Conservation (phyloP, 129 eudicot species). For the Lactuca saligna region DNA sequence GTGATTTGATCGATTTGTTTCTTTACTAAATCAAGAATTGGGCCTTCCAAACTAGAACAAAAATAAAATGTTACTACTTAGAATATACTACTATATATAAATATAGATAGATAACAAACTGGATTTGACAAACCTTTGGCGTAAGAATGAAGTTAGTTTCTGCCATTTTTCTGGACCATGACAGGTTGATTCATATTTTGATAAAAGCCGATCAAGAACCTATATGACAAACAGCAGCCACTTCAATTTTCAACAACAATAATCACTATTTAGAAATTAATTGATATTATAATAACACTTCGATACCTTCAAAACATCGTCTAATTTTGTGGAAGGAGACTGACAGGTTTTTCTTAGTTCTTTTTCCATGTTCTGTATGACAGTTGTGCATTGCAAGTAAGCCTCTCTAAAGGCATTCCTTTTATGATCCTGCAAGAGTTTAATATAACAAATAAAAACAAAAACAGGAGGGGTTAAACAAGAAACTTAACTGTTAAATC, state of each 20-base stretch:
- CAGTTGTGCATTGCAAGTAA: slow-evolving; percentile 69
- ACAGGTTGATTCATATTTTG: slow-evolving; percentile 77
- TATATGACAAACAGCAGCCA: slow-evolving; percentile 23
- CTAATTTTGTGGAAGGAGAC: slow-evolving; percentile 69
- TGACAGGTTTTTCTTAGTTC: slow-evolving; percentile 73
- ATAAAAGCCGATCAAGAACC: slow-evolving; percentile 80
- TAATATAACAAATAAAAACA: slow-evolving; percentile 3
- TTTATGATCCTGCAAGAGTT: slow-evolving; percentile 78
- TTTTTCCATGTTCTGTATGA: slow-evolving; percentile 84
- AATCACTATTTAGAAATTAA: background rate
- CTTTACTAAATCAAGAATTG: slow-evolving; percentile 74
- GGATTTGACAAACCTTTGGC: slow-evolving; percentile 61
- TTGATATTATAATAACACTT: background rate
- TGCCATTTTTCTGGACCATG: slow-evolving; percentile 94
- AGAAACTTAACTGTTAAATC: background rate
- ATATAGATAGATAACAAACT: background rate
- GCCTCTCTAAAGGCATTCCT: slow-evolving; percentile 90
- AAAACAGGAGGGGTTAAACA: slow-evolving; percentile 3
- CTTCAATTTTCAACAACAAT: slow-evolving; percentile 2
- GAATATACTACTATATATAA: background rate
- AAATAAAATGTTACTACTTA: slow-evolving; percentile 3
- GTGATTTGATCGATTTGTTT: slow-evolving; percentile 69
- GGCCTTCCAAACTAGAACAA: slow-evolving; percentile 78
- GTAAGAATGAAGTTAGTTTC: slow-evolving; percentile 65
- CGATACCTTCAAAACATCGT: slow-evolving; percentile 68